A percentile compares a stretch with the other conserved stretches of the same genome.
Evolutionary conservation across 2,329 filamentous ascomycete genomes (phyloP).

Genomic region (Coniochaeta sp.): DNA sequence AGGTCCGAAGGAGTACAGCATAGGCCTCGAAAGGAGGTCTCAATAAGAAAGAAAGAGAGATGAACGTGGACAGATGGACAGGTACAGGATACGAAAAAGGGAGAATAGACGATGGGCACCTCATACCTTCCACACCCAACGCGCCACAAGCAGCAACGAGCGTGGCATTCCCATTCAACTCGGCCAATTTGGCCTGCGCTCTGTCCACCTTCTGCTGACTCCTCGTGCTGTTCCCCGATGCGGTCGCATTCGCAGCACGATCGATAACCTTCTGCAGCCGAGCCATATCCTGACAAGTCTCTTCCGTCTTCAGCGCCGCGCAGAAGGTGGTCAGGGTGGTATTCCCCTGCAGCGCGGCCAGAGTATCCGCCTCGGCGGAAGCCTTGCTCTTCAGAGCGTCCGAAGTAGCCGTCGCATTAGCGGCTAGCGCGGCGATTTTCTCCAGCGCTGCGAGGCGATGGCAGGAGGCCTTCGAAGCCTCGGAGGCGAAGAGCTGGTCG

Average conservation of each 20-base stretch:
- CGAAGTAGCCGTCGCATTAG: constrained; percentile 20
- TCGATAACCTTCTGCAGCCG: constrained; percentile 13
- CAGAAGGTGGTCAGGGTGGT: constrained; percentile 16
- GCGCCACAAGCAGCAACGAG: constrained; percentile 15
- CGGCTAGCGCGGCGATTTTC: constrained; percentile 15
- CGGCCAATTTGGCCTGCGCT: constrained; percentile 19
- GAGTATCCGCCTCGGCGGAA: constrained; percentile 10
- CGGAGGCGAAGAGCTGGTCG: constrained; percentile 21
- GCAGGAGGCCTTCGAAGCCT: constrained; percentile 20
- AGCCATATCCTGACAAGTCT: constrained; percentile 11
- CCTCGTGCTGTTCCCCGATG: constrained; percentile 21
- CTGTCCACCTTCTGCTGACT: constrained; percentile 23
- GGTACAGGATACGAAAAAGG: too few species aligned
- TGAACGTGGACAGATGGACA: too few species aligned
- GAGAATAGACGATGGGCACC: neutral
- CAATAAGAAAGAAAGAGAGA: too few species aligned
- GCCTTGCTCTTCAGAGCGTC: constrained; percentile 17
- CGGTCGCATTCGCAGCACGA: constrained; percentile 21
- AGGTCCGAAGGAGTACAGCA: too few species aligned
- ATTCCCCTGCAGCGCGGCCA: constrained; percentile 16
- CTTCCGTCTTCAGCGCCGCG: constrained; percentile 10
- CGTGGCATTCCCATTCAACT: constrained; percentile 25
- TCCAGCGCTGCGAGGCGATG: constrained; percentile 18
- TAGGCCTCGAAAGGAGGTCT: too few species aligned
- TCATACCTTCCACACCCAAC: neutral